These are phyloP conservation scores for Arthrocladium fulminans DNA, from an alignment of 2,329 filamentous ascomycete species.

Conservation along the genomic window DNA sequence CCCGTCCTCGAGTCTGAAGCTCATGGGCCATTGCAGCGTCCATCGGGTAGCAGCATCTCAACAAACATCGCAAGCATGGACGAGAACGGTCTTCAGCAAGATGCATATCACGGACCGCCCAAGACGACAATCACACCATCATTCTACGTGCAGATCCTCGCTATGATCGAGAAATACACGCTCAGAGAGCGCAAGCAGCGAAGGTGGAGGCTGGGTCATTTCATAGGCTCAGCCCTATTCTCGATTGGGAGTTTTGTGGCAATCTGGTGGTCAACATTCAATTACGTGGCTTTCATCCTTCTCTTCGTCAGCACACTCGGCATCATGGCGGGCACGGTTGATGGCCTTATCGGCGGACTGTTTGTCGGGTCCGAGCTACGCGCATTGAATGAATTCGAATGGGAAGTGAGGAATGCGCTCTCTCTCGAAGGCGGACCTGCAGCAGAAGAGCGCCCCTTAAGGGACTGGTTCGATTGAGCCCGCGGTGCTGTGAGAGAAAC, in stretches of 20 bases:
- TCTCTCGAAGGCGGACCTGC: constrained; percentile 19
- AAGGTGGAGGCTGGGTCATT: constrained; percentile 63
- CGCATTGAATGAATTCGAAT: constrained; percentile 81
- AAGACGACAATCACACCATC: constrained; percentile 35
- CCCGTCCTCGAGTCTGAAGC: constrained; percentile 6
- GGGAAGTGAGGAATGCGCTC: constrained; percentile 61
- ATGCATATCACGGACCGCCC: constrained; percentile 16
- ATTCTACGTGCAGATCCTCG: constrained; percentile 64
- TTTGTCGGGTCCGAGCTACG: constrained; percentile 81
- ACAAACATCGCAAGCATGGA: constrained; percentile 14
- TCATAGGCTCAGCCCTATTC: constrained; percentile 56
- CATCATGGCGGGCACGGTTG: constrained; percentile 65
- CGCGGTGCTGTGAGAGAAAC: not conserved
- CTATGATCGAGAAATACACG: constrained; percentile 59
- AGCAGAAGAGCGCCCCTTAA: constrained; percentile 16
- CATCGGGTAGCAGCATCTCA: not conserved
- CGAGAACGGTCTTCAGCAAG: constrained; percentile 16
- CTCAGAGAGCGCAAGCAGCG: constrained; percentile 64
- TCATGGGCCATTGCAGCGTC: not conserved
- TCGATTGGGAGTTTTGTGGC: constrained; percentile 67
- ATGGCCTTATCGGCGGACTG: constrained; percentile 76
- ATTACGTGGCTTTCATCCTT: constrained; percentile 71
- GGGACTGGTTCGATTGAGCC: constrained; percentile 22
- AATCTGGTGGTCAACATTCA: constrained; percentile 74
- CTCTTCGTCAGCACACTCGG: constrained; percentile 71